These are phyloP conservation scores for Lasiodiplodia sp. DNA, from an alignment of 2,329 filamentous ascomycete genomes.

Conservation along the genomic window DNA sequence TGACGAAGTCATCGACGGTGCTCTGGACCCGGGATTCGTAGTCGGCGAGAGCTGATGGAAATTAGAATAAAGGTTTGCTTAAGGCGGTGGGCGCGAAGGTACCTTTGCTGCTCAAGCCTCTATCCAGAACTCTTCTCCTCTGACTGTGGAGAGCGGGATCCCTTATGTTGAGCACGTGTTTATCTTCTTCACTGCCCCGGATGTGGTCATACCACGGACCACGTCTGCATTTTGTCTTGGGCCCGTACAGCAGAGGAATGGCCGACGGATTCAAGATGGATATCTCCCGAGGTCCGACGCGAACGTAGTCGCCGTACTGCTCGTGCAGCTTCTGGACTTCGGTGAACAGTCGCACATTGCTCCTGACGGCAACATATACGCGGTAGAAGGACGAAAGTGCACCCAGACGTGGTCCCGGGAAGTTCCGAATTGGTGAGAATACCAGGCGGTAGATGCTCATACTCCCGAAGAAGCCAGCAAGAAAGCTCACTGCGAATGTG, in stretches of 20 bases:
- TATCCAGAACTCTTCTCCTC: constrained; percentile 43
- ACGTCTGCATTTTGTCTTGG: constrained; percentile 46
- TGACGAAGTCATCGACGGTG: constrained; percentile 39
- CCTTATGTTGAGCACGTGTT: constrained; percentile 34
- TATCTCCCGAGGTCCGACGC: constrained; percentile 36
- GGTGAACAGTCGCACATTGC: background rate
- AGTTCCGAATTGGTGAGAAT: constrained; percentile 48
- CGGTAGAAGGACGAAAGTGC: constrained; percentile 23
- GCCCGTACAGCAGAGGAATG: constrained; percentile 38
- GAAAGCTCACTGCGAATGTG: background rate
- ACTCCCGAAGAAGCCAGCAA: constrained; percentile 37
- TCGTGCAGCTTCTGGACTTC: constrained; percentile 24
- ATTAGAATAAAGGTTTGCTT: background rate
- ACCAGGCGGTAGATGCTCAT: constrained; percentile 50
- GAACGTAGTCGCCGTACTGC: constrained; percentile 30
- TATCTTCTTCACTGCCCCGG: constrained; percentile 35
- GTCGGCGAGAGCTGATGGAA: background rate
- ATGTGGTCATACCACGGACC: constrained; percentile 38
- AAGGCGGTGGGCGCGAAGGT: too few species aligned
- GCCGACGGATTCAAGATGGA: constrained; percentile 38
- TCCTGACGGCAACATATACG: background rate
- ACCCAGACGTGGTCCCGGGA: constrained; percentile 22
- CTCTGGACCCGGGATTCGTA: constrained; percentile 46
- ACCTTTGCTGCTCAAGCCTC: constrained; percentile 40
- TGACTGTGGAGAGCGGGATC: constrained; percentile 37